Base-by-base conservation (phyloP, 1,284 basidiomycete genomes). In the Veloboletus limbatus region DNA sequence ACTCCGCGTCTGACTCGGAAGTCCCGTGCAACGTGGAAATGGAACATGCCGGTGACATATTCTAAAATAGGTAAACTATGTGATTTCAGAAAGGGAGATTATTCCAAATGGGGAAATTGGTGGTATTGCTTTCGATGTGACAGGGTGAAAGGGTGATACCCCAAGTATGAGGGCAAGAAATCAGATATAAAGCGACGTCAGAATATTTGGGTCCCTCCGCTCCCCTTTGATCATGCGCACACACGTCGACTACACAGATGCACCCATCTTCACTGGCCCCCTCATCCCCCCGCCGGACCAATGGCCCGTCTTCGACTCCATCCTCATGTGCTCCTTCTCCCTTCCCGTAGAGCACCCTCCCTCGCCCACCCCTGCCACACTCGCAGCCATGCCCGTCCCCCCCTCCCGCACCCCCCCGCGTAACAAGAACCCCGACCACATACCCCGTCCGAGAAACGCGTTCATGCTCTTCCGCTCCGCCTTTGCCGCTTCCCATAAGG, bases 381-480 rank as follows among this genome's bases (percentile, higher is more conserved):
- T 67, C 16, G 55, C 62, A 1, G 46, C 47, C 33, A 63, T 68
- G 54, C 58, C 62, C 3, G 51, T 65, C 7, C 66, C 62, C 35
- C 61, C 54, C 14, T 58, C 62, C 1, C 60, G 62, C 38, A 27
- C 40, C 4, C 49, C 59, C 0, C 49, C 63, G 7, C 64, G 66
- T 2, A 64, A 67, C 43, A 67, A 62, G 18, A 40, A 65, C 31
- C 63, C 65, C 1, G 35, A 62, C 16, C 70, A 69, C 53, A 75
- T 90, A 45, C 85, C 85, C 40, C 80, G 90, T 11, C 91, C 90
- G 0, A 74, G 83, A 24, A 93, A 92, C 63, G 81, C 87, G 21
- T 93, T 91, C 71, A 89, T 93, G 70, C 76, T 92, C 60, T 93
- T 87, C 65, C 79, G 89, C 35, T 84, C 84, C 38, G 81, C 87